Conservation (phyloP, 768 basidiomycete species). For the Mycena polygramma region DNA sequence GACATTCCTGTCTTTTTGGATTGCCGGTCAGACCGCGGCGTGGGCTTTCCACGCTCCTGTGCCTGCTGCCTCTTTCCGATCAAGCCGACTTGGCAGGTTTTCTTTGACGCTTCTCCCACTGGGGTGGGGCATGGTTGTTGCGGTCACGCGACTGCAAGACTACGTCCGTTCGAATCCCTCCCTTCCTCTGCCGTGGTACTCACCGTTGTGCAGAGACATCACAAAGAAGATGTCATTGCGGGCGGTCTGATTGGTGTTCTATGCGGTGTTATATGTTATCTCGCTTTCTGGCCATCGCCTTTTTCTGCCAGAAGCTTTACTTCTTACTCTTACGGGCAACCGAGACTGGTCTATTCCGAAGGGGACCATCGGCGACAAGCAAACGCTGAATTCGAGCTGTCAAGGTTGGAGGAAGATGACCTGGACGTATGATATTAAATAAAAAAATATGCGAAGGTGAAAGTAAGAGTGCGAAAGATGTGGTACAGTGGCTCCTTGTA, state of each 20-base stretch:
- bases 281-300: conserved; percentile 77
- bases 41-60: conserved; percentile 62
- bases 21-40: conserved; percentile 75
- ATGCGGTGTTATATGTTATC: conserved; percentile 64
- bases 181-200: conserved; percentile 13
- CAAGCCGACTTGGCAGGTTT: conserved; percentile 63
- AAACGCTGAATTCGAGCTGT: conserved; percentile 61
- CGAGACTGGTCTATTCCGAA: conserved; percentile 58
- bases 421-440: conserved; percentile 51
- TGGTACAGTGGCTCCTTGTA: conserved; percentile 30
- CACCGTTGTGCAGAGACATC: conserved; percentile 63
- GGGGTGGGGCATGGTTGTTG: conserved; percentile 71
- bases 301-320: conserved; percentile 58
- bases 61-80: conserved; percentile 50
- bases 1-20: conserved; percentile 71
- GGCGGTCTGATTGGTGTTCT: conserved; percentile 70
- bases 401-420: conserved; percentile 57
- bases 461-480: conserved; percentile 37
- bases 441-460: conserved; percentile 41
- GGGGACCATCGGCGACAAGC: conserved; percentile 41
- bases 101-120: conserved; percentile 66
- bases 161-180: conserved; percentile 60
- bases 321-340: conserved; percentile 47
- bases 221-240: conserved; percentile 77
- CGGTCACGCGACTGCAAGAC: conserved; percentile 73